Percentiles rank a stretch among this genome's conserved stretches.
Conservation (phyloP, 73 alveolate species). For the Symbiodinium pilosum region DNA sequence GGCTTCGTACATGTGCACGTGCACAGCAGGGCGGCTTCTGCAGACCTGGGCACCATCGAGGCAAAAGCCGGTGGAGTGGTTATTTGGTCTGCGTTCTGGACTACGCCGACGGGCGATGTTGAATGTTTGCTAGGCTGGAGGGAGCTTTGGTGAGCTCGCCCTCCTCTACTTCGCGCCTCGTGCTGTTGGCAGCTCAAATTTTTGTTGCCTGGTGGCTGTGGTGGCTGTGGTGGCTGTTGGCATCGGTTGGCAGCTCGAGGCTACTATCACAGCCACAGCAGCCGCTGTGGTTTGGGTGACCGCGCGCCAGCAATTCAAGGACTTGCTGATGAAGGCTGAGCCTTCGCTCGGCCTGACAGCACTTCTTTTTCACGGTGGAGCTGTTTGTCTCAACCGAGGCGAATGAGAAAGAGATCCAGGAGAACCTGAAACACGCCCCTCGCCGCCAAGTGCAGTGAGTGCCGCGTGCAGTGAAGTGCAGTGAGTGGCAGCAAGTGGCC, state of each 20-base stretch:
- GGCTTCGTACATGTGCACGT: no score
- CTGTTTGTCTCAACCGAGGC: not conserved
- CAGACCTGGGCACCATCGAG: conserved; percentile 73
- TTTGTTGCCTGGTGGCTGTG: not conserved
- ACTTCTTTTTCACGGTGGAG: not conserved
- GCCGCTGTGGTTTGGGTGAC: conserved; percentile 98
- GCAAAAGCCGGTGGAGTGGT: not conserved
- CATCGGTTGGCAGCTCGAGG: no score
- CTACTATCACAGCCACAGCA: conserved; percentile 97
- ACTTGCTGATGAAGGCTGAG: conserved; percentile 63
- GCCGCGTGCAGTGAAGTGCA: no score
- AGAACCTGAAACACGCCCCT: conserved; percentile 74
- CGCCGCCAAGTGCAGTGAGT: no score
- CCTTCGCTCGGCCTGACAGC: not conserved
- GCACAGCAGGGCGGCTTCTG: conserved; percentile 61
- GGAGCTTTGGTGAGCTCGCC: conserved; percentile 99
- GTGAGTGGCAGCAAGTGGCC: no score
- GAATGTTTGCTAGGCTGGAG: conserved; percentile 87
- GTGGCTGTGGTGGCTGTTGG: no score
- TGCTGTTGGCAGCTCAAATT: no score
- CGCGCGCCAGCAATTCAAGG: conserved; percentile 98
- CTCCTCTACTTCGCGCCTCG: conserved; percentile 98
- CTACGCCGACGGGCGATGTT: not conserved
- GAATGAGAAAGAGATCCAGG: conserved; percentile 50
- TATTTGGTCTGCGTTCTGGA: not conserved